These are phyloP conservation scores for Calonectria hawksworthii DNA, from an alignment of 2,329 filamentous ascomycete genomes.

Conservation along the genomic window DNA sequence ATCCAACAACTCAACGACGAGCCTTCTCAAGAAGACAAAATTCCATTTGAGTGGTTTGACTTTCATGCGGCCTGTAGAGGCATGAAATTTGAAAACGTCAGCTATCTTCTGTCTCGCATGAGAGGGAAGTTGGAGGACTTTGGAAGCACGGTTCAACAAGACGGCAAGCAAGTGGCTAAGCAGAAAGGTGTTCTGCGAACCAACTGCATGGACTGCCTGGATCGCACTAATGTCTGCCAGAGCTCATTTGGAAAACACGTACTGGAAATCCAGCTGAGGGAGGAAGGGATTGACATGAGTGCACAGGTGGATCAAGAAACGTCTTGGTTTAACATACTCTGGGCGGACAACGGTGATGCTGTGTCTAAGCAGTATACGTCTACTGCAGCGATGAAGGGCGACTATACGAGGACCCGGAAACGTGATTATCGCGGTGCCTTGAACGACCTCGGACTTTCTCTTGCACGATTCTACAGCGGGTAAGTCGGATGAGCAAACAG, in stretches of 20 bases:
- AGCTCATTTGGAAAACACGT: constrained; percentile 89
- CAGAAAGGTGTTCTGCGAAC: constrained; percentile 89
- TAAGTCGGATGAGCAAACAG: constrained; percentile 52
- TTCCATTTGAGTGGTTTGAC: constrained; percentile 93
- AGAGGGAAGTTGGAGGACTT: constrained; percentile 76
- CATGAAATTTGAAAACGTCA: constrained; percentile 98
- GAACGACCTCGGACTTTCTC: constrained; percentile 89
- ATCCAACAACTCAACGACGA: constrained; percentile 77
- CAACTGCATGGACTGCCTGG: constrained; percentile 99
- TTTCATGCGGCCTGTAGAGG: constrained; percentile 93
- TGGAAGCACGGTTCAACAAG: constrained; percentile 76
- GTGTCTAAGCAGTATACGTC: constrained; percentile 97
- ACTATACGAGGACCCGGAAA: constrained; percentile 93
- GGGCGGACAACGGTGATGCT: constrained; percentile 98
- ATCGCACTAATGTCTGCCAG: constrained; percentile 96
- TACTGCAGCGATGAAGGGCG: constrained; percentile 94
- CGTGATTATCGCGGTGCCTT: constrained; percentile 91
- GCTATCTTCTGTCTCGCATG: constrained; percentile 79
- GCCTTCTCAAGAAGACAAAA: constrained; percentile 58
- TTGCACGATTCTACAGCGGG: constrained; percentile 82
- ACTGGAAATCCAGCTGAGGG: constrained; percentile 82
- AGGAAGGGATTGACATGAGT: constrained; percentile 82
- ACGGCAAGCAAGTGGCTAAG: constrained; percentile 57
- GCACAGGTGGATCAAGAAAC: constrained; percentile 83
- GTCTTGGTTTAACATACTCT: constrained; percentile 94